Evolutionary conservation across 306 rosid species (phyloP).

Genomic region (Crotalaria pallida): DNA sequence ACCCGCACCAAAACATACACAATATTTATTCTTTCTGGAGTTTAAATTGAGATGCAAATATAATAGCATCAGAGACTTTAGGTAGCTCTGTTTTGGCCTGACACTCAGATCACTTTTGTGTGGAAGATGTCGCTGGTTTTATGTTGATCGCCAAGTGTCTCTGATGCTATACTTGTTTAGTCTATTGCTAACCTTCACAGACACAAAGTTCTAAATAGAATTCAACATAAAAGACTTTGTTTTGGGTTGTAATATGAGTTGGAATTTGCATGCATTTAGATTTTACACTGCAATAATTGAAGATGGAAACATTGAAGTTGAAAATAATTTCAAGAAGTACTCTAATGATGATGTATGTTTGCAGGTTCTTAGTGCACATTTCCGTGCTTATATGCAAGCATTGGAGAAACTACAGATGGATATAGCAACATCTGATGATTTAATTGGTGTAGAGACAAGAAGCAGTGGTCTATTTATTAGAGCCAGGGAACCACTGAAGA

Average conservation of each 20-base stretch:
- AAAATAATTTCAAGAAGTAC: constrained; percentile 15
- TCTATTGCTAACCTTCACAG: neutral
- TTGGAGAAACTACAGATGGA: constrained; percentile 91
- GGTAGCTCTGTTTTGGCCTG: constrained; percentile 12
- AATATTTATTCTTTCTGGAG: neutral
- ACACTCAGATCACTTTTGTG: constrained; percentile 3
- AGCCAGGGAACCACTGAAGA: constrained; percentile 90
- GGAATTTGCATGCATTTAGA: neutral
- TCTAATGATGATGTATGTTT: constrained; percentile 25
- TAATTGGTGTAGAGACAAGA: constrained; percentile 95
- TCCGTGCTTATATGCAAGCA: constrained; percentile 93
- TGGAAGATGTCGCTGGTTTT: constrained; percentile 18
- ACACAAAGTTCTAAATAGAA: neutral
- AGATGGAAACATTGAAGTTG: neutral
- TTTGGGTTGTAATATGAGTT: constrained; percentile 1
- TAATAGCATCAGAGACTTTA: neutral
- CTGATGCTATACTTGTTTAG: neutral
- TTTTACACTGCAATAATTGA: neutral
- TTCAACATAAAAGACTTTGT: neutral
- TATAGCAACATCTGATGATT: constrained; percentile 90
- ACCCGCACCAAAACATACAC: neutral
- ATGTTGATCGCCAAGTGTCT: too few relatives aligned
- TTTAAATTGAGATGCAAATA: neutral
- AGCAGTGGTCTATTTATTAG: constrained; percentile 69
- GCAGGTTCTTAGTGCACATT: constrained; percentile 98